Percentiles rank a stretch among this genome's conserved stretches.
Conservation (phyloP, 768 basidiomycete species). For the Baorangia bicolor region DNA sequence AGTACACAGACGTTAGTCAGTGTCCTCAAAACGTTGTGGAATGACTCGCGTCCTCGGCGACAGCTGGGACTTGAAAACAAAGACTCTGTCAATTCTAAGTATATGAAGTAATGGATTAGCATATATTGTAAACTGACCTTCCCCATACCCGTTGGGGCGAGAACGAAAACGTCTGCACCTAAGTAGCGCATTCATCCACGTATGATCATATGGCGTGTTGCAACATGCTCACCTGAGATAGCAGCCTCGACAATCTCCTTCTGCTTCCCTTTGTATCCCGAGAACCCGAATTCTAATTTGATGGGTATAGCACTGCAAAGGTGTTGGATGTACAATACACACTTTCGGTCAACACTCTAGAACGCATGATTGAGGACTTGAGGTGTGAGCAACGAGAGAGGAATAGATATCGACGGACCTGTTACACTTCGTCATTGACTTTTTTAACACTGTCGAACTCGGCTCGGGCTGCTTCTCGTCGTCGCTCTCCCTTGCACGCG, state of each 20-base stretch:
- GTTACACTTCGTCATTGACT: conserved; percentile 12
- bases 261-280: conserved; percentile 73
- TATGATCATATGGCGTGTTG: background rate
- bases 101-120: background rate
- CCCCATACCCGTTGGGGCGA: conserved; percentile 89
- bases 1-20: background rate
- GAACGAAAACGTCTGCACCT: conserved; percentile 75
- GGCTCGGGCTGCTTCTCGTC: conserved; percentile 1
- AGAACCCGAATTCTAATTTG: conserved; percentile 65
- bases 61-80: conserved; percentile 83
- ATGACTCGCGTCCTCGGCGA: conserved; percentile 52
- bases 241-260: conserved; percentile 73
- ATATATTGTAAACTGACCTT: conserved; percentile 48
- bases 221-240: conserved; percentile 45
- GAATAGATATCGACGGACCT: conserved; percentile 6
- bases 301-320: background rate
- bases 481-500: background rate
- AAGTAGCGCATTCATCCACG: background rate
- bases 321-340: background rate
- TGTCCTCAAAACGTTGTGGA: background rate
- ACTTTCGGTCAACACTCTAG: conserved; percentile 29
- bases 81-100: conserved; percentile 51
- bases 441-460: background rate
- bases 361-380: background rate
- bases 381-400: background rate